Base-by-base conservation (phyloP, 179 eudicot genomes). In the Carnegiea gigantea region DNA sequence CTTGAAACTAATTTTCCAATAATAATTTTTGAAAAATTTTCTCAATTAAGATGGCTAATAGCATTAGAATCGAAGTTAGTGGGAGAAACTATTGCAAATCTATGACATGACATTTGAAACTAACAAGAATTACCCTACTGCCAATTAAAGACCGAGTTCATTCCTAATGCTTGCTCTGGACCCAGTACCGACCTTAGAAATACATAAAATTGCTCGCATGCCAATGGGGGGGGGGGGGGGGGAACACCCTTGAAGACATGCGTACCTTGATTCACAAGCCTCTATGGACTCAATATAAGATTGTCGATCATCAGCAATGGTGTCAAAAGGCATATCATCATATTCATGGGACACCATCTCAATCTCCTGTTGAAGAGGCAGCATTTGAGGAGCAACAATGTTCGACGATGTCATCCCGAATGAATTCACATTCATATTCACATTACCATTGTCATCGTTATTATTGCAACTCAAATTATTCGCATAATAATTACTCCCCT, bases 181-280 rank as follows among this genome's bases (percentile, higher is more conserved):
- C 3, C 36, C 36, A 33, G 3, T 33, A 33, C 36, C 36, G 1
- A 33, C 36, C 36, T 33, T 33, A 33, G 36, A 33, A 40, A 40
- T 40, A 40, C 9, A 7, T 40, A 40, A 7, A 40, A 6, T 5
- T 40, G 44, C 8, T 5, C 3, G 9, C 44, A 40, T 40, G 9
- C 7, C 9, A 40, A n/a, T n/a, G n/a, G n/a, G n/a, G n/a, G n/a
- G n/a, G n/a, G n/a, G n/a, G n/a, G n/a, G n/a, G n/a, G n/a, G n/a
- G n/a, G n/a, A n/a, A n/a, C n/a, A n/a, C 72, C 15, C 72, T n/a
- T 1, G 12, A n/a, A n/a, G 21, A 70, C 68, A 23, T 28, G 28
- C 17, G 40, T 81, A 90, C 97, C 97, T 90, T 9, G 94, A 88
- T 76, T 91, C 90, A 67, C 86, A 89, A 9, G 84, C 84, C 57